Evolutionary conservation across 1,139 yeast genomes (phyloP).

Genomic region (Taphrina confusa): DNA sequence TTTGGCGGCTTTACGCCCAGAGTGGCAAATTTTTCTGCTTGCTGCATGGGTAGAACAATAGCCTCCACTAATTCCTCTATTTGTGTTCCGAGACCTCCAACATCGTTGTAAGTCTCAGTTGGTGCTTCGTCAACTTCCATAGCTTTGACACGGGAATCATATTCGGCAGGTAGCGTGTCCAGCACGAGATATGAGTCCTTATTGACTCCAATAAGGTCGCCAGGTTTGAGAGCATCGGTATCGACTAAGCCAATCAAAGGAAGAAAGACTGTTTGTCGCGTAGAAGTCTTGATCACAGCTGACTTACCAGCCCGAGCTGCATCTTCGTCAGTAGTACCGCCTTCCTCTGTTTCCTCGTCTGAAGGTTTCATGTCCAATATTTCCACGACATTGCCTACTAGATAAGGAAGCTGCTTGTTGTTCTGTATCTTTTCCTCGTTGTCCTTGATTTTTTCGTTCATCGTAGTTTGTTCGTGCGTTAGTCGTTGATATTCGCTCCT

Average conservation of each 20-base stretch:
- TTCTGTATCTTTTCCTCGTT: slow-evolving; percentile 95
- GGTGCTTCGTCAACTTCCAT: slow-evolving; percentile 99
- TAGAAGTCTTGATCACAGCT: slow-evolving; percentile 95
- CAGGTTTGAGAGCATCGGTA: slow-evolving; percentile 83
- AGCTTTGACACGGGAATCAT: slow-evolving; percentile 95
- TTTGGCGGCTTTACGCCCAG: slow-evolving; percentile 96
- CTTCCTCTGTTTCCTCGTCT: slow-evolving; percentile 85
- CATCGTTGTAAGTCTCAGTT: slow-evolving; percentile 92
- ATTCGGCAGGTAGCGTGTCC: slow-evolving; percentile 94
- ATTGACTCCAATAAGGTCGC: slow-evolving; percentile 95
- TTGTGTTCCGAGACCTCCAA: slow-evolving; percentile 97
- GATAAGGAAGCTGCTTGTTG: slow-evolving; percentile 90
- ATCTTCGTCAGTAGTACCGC: slow-evolving; percentile 92
- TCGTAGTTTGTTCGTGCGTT: slow-evolving; percentile 86
- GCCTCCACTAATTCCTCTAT: slow-evolving; percentile 98
- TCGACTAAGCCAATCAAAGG: slow-evolving; percentile 96
- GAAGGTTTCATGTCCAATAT: slow-evolving; percentile 83
- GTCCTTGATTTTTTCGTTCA: slow-evolving; percentile 92
- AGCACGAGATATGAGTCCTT: slow-evolving; percentile 91
- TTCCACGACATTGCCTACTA: slow-evolving; percentile 98
- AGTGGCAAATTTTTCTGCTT: slow-evolving; percentile 89
- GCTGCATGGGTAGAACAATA: slow-evolving; percentile 97
- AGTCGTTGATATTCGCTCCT: slow-evolving; percentile 87
- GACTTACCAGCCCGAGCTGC: slow-evolving; percentile 93
- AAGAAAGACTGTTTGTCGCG: slow-evolving; percentile 93